Base-by-base conservation (phyloP, 495 filamentous ascomycete genomes). In the Neurospora sp. region DNA sequence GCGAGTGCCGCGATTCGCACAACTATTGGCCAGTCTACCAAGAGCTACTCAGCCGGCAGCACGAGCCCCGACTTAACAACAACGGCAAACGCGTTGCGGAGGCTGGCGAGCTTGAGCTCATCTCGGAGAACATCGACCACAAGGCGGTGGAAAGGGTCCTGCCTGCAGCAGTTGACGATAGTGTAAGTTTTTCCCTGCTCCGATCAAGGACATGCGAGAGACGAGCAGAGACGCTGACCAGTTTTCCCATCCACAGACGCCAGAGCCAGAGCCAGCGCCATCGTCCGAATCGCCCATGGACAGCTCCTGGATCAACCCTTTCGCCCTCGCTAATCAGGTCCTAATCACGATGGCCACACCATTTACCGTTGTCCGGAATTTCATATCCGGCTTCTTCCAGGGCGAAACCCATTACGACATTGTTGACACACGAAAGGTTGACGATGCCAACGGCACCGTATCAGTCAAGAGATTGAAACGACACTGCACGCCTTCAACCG, bases 381-480 rank as follows among this genome's bases (percentile, higher is more conserved):
- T 62, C 54, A 31, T 78, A 39, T 66, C 60, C 40, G 54, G 62
- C 12, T 27, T 69, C 18, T 37, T 73, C 39, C 41, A 44, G n/a
- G 73, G 39, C 7, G 38, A 71, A 10, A 31, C 62, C 70, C 11
- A 18, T 8, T 70, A 71, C 70, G 76, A 78, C 2, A 70, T 54
- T 31, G 70, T 78, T 39, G 79, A 81, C 46, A 74, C 62, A n/a
- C 76, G 76, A 18, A 41, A 69, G 3, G 40, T 66, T 66, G 72
- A 74, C 69, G 6, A 71, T 2, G 38, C 20, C 23, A 73, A 38
- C 69, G 70, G 69, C 54, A 39, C 39, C n/a, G 70, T 80, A 35
- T 54, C 76, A 23, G 77, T 79, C 72, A 80, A 80, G 71, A 72
- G 80, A 23, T 39, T 80, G 49, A 80, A 80, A 73, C 77, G 78